Evolutionary conservation across 2,329 filamentous ascomycete species (phyloP), one percentile per base, ranked within the genome.

Genomic region (Chrysoporthe cubensis): DNA sequence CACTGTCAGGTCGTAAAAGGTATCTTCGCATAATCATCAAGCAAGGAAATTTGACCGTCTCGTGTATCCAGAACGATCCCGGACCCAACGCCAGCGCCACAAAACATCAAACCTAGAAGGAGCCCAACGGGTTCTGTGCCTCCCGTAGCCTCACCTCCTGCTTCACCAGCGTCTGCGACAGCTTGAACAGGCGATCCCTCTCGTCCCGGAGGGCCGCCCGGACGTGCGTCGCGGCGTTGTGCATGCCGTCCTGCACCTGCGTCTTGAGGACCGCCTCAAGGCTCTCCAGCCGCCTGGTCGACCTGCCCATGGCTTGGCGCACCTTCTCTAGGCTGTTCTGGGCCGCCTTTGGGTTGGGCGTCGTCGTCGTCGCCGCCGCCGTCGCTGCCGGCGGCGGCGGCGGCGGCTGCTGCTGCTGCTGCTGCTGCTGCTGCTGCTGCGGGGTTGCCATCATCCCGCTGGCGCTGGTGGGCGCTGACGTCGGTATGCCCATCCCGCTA

Each of bases 201-300:
- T 69, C 67, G 21, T 69, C 67, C 40, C 67, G 58, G 52, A 69
- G 63, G 1, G 67, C 67, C 11, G 67, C 67, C 32, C 67, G 61
- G 54, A 69, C 67, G 14, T 69, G 67, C 0, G 67, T 69, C 6
- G 67, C 67, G 26, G 67, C 67, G n/a, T 69, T 69, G 40, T 69
- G 67, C 67, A 69, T 69, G 5, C 67, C 64, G 13, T 69, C 67
- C 64, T 69, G 67, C 60, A 69, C 66, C 64, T 69, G 67, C 4
- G 67, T 69, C 54, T 66, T 69, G 44, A 69, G 64, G 44, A 69
- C 64, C 9, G 67, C 60, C 59, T 69, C 67, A 26, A 69, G 60
- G 56, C 64, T 66, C 59, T 69, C 67, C 40, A 69, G 46, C 18
- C 67, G 64, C 60, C 62, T 66, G 21, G 64, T 69, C 44, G 67